These are phyloP conservation scores for Asterophora parasitica DNA, from an alignment of 768 basidiomycete species.

Conservation along the genomic window DNA sequence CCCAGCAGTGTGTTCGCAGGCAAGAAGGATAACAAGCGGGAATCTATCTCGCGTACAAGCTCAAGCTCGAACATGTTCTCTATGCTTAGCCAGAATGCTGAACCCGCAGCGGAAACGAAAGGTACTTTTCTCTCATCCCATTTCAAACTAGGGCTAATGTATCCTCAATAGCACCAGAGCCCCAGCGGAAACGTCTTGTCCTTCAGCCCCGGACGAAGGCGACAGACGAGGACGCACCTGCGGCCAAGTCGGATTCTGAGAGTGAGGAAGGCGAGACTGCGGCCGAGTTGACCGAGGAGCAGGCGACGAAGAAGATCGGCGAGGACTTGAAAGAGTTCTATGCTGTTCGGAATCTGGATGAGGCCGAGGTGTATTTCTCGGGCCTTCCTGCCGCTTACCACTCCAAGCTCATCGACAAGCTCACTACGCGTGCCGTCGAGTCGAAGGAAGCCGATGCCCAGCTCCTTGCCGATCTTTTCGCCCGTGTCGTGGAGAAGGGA, in stretches of 20 bases:
- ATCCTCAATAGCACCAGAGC: slow-evolving; percentile 41
- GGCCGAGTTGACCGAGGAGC: slow-evolving; percentile 56
- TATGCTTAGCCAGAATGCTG: slow-evolving; percentile 65
- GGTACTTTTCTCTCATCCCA: slow-evolving; percentile 29
- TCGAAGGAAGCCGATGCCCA: slow-evolving; percentile 77
- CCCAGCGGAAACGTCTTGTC: slow-evolving; percentile 66
- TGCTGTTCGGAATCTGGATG: slow-evolving; percentile 75
- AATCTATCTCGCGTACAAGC: slow-evolving; percentile 73
- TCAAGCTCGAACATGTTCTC: slow-evolving; percentile 87
- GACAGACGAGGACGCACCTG: slow-evolving; percentile 31
- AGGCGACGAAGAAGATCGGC: slow-evolving; percentile 69
- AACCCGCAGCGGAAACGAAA: slow-evolving; percentile 56
- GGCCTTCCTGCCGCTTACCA: slow-evolving; percentile 64
- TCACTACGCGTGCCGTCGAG: slow-evolving; percentile 72
- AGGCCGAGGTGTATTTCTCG: slow-evolving; percentile 85
- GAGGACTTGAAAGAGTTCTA: slow-evolving; percentile 88
- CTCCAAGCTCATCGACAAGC: slow-evolving; percentile 63
- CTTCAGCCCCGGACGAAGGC: slow-evolving; percentile 79
- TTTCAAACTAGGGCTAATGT: slow-evolving; percentile 27
- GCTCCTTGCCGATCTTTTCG: slow-evolving; percentile 74
- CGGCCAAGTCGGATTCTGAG: slow-evolving; percentile 40
- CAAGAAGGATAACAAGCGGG: slow-evolving; percentile 66
- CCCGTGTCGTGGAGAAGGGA: slow-evolving; percentile 52
- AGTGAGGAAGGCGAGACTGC: slow-evolving; percentile 44
- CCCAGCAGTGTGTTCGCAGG: slow-evolving; percentile 80